Conservation (phyloP, 345 rosid genomes). For the Boechera divaricarpa region DNA sequence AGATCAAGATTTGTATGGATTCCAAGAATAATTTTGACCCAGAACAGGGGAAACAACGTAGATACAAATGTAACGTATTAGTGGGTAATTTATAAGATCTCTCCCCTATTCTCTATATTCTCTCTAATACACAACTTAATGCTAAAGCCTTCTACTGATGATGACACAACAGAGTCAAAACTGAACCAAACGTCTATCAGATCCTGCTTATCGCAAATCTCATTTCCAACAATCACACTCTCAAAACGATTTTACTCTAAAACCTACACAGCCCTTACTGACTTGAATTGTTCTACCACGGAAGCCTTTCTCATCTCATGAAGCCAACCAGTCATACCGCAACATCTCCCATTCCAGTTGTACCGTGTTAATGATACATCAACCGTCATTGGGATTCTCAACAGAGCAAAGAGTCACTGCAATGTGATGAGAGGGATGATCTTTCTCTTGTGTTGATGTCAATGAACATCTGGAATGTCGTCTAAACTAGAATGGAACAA, state of each 20-base stretch:
- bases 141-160: conserved; percentile 35
- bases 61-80: conserved; percentile 35
- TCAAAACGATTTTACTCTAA: conserved; percentile 31
- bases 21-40: conserved; percentile 37
- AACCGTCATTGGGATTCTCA: not conserved
- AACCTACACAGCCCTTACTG: conserved; percentile 24
- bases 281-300: conserved; percentile 4
- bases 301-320: conserved; percentile 27
- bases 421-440: conserved; percentile 10
- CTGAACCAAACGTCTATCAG: conserved; percentile 34
- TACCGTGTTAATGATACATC: not conserved
- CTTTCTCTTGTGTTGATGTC: conserved; percentile 25
- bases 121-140: conserved; percentile 46
- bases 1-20: conserved; percentile 16
- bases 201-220: conserved; percentile 1
- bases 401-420: conserved; percentile 20
- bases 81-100: conserved; percentile 35
- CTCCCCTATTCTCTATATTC: conserved; percentile 33
- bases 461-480: not conserved
- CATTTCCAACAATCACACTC: conserved; percentile 38
- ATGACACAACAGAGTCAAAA: conserved; percentile 38
- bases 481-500: conserved; percentile 69
- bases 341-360: conserved; percentile 13
- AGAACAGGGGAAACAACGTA: conserved; percentile 17
- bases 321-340: conserved; percentile 19